These are phyloP conservation scores for Hypoxylon cercidicola DNA, from an alignment of 495 filamentous ascomycete species.

Conservation along the genomic window DNA sequence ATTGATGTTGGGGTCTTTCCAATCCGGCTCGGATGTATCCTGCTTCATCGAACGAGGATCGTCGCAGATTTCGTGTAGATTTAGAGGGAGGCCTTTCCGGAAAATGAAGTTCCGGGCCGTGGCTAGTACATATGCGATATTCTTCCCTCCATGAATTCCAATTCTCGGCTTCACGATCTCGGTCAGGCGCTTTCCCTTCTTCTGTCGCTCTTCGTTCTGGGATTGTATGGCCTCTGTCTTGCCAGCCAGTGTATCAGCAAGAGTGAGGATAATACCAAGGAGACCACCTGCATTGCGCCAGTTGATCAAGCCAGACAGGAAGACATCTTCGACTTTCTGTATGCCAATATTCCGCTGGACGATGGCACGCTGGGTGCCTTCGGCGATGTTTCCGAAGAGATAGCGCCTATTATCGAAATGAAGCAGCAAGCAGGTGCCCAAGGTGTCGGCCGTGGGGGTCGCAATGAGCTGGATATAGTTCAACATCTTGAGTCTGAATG, in stretches of 20 bases:
- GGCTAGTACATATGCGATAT: slow-evolving; percentile 80
- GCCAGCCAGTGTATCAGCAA: slow-evolving; percentile 70
- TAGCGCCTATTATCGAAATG: slow-evolving; percentile 85
- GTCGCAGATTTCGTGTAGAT: slow-evolving; percentile 69
- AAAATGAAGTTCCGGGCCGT: slow-evolving; percentile 91
- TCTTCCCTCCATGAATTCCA: slow-evolving; percentile 79
- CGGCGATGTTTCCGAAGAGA: slow-evolving; percentile 83
- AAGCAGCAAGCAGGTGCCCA: slow-evolving; percentile 78
- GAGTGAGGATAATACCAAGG: slow-evolving; percentile 81
- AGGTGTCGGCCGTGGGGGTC: slow-evolving; percentile 90
- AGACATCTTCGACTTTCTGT: slow-evolving; percentile 73
- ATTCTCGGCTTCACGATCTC: slow-evolving; percentile 51
- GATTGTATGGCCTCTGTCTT: slow-evolving; percentile 39
- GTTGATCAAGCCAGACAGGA: slow-evolving; percentile 79
- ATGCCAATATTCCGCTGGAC: slow-evolving; percentile 70
- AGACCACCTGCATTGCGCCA: slow-evolving; percentile 84
- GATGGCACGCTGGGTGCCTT: slow-evolving; percentile 85
- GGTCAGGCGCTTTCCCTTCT: slow-evolving; percentile 39
- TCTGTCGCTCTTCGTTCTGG: slow-evolving; percentile 44
- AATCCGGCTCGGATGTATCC: slow-evolving; percentile 65
- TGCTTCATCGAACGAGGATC: slow-evolving; percentile 44
- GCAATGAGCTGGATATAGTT: slow-evolving; percentile 76
- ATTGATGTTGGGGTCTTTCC: slow-evolving; percentile 75
- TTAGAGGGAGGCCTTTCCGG: slow-evolving; percentile 78
- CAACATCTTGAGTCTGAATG: slow-evolving; percentile 64